Evolutionary conservation across 192 early-diverging fungal species (phyloP).

Genomic region (Kappamyces sp.): DNA sequence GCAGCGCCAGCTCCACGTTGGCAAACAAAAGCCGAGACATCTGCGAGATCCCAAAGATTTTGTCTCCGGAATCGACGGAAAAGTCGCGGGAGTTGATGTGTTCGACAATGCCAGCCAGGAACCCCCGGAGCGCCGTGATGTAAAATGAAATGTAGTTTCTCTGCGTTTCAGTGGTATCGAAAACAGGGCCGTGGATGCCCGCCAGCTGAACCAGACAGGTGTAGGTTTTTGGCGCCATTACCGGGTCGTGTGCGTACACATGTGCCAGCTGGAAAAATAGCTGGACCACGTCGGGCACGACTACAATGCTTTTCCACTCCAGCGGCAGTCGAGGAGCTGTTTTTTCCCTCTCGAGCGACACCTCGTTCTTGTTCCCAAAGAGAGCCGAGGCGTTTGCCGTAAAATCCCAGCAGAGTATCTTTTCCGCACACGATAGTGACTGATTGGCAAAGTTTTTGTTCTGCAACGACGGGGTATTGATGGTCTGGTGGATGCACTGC

Average conservation of each 20-base stretch:
- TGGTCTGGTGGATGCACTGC: conserved; percentile 40
- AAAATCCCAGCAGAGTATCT: conserved; percentile 56
- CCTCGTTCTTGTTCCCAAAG: conserved; percentile 18
- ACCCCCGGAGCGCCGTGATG: conserved; percentile 45
- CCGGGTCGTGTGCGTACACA: conserved; percentile 25
- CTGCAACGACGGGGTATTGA: conserved; percentile 14
- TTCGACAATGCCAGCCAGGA: conserved; percentile 38
- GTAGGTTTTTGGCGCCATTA: conserved; percentile 39
- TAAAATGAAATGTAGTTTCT: conserved; percentile 48
- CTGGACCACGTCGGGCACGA: conserved; percentile 51
- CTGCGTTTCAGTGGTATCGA: conserved; percentile 36
- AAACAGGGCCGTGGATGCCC: conserved; percentile 53
- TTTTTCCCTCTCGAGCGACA: conserved; percentile 30
- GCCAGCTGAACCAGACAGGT: conserved; percentile 58
- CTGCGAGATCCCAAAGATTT: conserved; percentile 43
- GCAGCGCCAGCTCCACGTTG: conserved; percentile 41
- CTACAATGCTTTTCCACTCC: conserved; percentile 48
- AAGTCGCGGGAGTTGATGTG: conserved; percentile 21
- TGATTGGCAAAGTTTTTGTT: conserved; percentile 28
- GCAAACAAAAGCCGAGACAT: conserved; percentile 54
- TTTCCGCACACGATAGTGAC: conserved; percentile 31
- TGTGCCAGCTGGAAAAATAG: conserved; percentile 57
- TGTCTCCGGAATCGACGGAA: conserved; percentile 30
- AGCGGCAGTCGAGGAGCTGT: conserved; percentile 30
- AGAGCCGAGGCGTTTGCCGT: conserved; percentile 26